Percentiles rank a stretch among this genome's conserved stretches.
Conservation (phyloP, 352 stramenopile species). For the Phytophthora hibernalis region DNA sequence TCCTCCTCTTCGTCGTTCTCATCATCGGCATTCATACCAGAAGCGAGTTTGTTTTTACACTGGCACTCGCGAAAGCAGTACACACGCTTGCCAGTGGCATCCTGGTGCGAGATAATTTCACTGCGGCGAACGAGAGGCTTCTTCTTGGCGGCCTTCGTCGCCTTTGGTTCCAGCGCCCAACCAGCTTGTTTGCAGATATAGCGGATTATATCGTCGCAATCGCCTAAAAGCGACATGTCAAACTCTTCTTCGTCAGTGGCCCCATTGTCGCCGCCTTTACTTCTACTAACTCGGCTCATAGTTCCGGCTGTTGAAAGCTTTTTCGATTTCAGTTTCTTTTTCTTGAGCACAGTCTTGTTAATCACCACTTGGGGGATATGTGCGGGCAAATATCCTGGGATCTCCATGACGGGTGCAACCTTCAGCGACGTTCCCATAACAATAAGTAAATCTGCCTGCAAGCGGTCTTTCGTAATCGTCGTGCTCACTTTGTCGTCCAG, state of each 20-base stretch:
- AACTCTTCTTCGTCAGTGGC: slow-evolving; percentile 63
- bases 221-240: slow-evolving; percentile 80
- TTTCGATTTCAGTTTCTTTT: slow-evolving; percentile 69
- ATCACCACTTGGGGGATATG: slow-evolving; percentile 91
- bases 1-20: slow-evolving; percentile 13
- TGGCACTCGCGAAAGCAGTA: slow-evolving; percentile 58
- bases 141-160: slow-evolving; percentile 20
- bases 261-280: slow-evolving; percentile 23
- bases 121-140: slow-evolving; percentile 17
- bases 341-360: slow-evolving; percentile 90
- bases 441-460: slow-evolving; percentile 94
- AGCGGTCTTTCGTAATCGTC: slow-evolving; percentile 69
- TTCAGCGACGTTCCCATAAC: slow-evolving; percentile 98
- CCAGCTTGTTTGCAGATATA: slow-evolving; percentile 67
- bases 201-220: slow-evolving; percentile 81
- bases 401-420: slow-evolving; percentile 95
- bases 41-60: slow-evolving; percentile 51
- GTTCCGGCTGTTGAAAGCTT: slow-evolving; percentile 27
- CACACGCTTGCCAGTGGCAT: slow-evolving; percentile 29
- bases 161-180: slow-evolving; percentile 47
- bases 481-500: slow-evolving; percentile 90
- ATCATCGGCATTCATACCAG: slow-evolving; percentile 35
- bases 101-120: slow-evolving; percentile 39
- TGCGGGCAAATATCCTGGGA: slow-evolving; percentile 82
- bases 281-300: slow-evolving; percentile 26